Base-by-base conservation (phyloP, 192 early-diverging fungal genomes). In the Coemansia sp. region DNA sequence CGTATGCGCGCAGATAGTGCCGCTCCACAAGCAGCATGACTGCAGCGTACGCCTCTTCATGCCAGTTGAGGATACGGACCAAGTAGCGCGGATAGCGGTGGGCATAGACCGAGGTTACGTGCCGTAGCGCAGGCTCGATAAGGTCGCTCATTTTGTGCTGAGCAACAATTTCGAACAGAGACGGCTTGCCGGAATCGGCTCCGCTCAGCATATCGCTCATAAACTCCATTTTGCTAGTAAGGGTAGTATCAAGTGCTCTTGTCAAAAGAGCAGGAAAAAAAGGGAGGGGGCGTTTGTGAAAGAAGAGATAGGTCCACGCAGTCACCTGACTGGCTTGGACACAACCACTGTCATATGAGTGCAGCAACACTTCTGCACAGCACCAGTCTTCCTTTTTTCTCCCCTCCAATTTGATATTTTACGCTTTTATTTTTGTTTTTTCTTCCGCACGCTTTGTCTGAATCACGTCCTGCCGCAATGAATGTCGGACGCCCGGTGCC, bases 81-180 rank as follows among this genome's bases (percentile, higher is more conserved):
- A 94, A 82, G 59, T 90, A 87, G 62, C 93, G 86, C 20, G 95
- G 95, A 65, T 95, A 91, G 63, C 95, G 73, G 82, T 94, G 92
- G 18, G 92, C 93, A 71, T 93, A 95, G 8, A 92, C 92, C 35
- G 94, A 87, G 20, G 94, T 84, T 10, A 91, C 77, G 73, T 95
- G 94, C 56, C 85, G 86, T 20, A 95, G 60, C 18, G 95, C 94
- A 13, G 95, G 95, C 62, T 91, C 87, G 38, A 95, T 77, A 62
- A 95, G 83, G 43, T 91, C 91, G 46, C 83, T 80, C 76, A 97
- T 85, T 65, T 93, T 90, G 63, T 90, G 89, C 74, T 93, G 90
- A 31, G 92, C 91, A 43, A 92, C 83, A 4, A 95, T 85, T 83
- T 98, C 95, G 77, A 98, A 96, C 62, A 96, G 66, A 1, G 94